Conservation (phyloP, 164 flowering plant species). For the Hamamelis virginiana region DNA sequence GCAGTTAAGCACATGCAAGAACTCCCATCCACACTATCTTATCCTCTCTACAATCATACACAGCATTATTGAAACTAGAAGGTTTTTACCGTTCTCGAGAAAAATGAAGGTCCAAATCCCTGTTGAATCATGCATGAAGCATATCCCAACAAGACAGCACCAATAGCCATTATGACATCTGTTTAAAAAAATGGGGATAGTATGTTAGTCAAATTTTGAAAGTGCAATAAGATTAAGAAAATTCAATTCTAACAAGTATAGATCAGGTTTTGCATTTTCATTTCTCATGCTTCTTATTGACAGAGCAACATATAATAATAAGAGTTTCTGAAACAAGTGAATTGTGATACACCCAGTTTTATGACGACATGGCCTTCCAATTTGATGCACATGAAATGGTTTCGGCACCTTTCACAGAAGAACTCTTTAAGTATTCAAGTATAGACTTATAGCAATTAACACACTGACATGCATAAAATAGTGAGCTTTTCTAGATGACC, state of each 20-base stretch:
- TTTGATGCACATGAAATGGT: not conserved
- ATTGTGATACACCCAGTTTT: not conserved
- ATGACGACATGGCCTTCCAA: not conserved
- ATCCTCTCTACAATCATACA: not conserved
- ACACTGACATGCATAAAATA: too few relatives aligned
- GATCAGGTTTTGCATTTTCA: not conserved
- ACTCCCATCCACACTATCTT: too few relatives aligned
- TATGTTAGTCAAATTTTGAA: constrained; percentile 6
- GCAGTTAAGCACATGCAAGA: too few relatives aligned
- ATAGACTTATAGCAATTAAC: too few relatives aligned
- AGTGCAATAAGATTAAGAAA: too few relatives aligned
- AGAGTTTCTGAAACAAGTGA: not conserved
- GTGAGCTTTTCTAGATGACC: too few relatives aligned
- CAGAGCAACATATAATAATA: not conserved
- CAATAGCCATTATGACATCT: constrained; percentile 81
- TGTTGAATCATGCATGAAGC: constrained; percentile 70
- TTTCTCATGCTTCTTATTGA: too few relatives aligned
- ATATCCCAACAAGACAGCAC: constrained; percentile 81
- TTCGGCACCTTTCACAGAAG: too few relatives aligned
- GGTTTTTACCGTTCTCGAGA: constrained; percentile 43
- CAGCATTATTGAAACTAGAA: constrained; percentile 1
- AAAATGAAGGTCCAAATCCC: constrained; percentile 60
- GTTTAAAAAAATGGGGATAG: constrained; percentile 21
- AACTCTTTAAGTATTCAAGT: too few relatives aligned
- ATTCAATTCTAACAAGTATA: too few relatives aligned